Evolutionary conservation across 352 stramenopile genomes (phyloP).

Genomic region (Pythium sukuiense): DNA sequence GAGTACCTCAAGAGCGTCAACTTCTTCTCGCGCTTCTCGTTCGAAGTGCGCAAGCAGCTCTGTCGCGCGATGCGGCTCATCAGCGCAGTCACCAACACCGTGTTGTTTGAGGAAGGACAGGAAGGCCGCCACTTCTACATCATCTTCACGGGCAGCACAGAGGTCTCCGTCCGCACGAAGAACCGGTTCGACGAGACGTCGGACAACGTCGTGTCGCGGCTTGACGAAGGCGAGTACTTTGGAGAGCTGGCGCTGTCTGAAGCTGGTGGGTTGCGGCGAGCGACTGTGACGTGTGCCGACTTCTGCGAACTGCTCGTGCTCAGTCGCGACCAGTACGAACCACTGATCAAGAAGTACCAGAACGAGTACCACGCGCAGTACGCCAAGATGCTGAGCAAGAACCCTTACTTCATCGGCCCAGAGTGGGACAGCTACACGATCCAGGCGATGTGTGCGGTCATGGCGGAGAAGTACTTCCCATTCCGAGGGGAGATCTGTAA

Average conservation of each 20-base stretch:
- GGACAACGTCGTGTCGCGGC: slow-evolving; percentile 63
- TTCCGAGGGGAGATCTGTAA: slow-evolving; percentile 77
- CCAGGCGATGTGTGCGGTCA: slow-evolving; percentile 82
- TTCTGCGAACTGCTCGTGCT: slow-evolving; percentile 79
- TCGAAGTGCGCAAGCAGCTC: slow-evolving; percentile 83
- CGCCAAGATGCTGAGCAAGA: slow-evolving; percentile 72
- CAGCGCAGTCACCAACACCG: slow-evolving; percentile 74
- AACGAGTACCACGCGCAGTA: slow-evolving; percentile 84
- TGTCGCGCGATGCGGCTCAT: slow-evolving; percentile 83
- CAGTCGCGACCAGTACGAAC: slow-evolving; percentile 78
- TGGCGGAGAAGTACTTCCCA: slow-evolving; percentile 81
- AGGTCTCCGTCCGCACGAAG: slow-evolving; percentile 67
- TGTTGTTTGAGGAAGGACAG: slow-evolving; percentile 81
- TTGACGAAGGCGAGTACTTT: slow-evolving; percentile 77
- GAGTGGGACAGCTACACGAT: slow-evolving; percentile 85
- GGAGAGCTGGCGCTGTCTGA: slow-evolving; percentile 77
- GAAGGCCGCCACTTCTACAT: slow-evolving; percentile 83
- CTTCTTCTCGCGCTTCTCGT: slow-evolving; percentile 84
- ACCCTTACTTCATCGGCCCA: slow-evolving; percentile 71
- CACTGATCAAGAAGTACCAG: slow-evolving; percentile 81
- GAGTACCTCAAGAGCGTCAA: slow-evolving; percentile 88
- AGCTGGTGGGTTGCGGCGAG: slow-evolving; percentile 57
- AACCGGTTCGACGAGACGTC: slow-evolving; percentile 73
- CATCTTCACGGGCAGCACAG: slow-evolving; percentile 71
- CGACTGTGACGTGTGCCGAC: slow-evolving; percentile 66